Conservation (phyloP, 2,329 filamentous ascomycete genomes). For the Fusarium bactridioides region DNA sequence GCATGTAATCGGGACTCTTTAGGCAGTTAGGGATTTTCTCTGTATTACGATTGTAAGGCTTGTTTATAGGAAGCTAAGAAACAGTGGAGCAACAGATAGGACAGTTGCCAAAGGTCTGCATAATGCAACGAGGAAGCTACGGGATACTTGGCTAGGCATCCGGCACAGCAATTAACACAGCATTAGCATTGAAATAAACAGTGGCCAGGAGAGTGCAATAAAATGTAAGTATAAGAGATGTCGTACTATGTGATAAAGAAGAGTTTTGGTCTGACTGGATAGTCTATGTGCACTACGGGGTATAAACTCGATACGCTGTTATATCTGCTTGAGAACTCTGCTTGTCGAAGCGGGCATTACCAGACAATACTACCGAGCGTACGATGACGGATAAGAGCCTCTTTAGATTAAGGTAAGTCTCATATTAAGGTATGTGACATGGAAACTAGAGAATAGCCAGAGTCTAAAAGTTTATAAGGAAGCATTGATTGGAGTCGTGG, state of each 20-base stretch:
- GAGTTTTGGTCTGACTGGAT: neutral
- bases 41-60: too few species aligned
- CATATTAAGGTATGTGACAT: too few species aligned
- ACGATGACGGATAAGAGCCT: neutral
- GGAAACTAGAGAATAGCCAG: neutral
- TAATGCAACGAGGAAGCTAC: neutral
- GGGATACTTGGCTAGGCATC: neutral
- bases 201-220: too few species aligned
- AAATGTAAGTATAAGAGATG: too few species aligned
- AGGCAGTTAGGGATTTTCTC: too few species aligned
- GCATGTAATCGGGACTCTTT: too few species aligned
- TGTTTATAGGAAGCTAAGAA: neutral
- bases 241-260: neutral
- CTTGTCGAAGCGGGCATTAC: neutral
- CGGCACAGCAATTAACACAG: neutral
- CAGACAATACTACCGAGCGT: neutral
- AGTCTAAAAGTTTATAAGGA: accelerated
- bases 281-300: neutral
- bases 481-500: neutral
- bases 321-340: neutral
- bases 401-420: accelerated
- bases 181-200: too few species aligned
- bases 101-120: neutral
- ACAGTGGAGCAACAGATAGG: neutral
- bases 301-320: neutral